These are phyloP conservation scores for Pythium dissimile DNA, from an alignment of 352 stramenopile species.

Conservation along the genomic window DNA sequence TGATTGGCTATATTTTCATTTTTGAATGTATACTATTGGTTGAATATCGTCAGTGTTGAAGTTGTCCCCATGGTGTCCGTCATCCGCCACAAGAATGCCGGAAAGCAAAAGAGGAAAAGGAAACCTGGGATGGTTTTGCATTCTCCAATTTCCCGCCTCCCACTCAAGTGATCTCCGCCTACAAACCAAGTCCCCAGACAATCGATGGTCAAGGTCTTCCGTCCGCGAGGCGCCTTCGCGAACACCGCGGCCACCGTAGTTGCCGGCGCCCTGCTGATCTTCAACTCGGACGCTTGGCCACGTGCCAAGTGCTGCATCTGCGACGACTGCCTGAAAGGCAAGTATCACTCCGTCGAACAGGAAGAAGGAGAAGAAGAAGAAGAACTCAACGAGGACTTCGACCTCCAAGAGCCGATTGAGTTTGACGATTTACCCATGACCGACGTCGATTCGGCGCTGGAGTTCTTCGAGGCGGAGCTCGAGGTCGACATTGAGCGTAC, in stretches of 20 bases:
- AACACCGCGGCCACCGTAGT: slow-evolving; percentile 5
- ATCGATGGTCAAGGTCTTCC: slow-evolving; percentile 22
- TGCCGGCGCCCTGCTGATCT: neutral
- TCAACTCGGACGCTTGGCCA: neutral
- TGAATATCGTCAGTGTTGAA: slow-evolving; percentile 8
- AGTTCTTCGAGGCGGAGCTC: neutral
- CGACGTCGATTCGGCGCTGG: neutral
- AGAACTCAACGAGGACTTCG: too few species aligned
- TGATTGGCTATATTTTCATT: slow-evolving; percentile 11
- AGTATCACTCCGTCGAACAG: too few species aligned
- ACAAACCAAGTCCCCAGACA: neutral
- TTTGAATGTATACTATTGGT: neutral
- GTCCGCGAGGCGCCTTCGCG: neutral
- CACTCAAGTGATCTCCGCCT: neutral
- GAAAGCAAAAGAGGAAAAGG: neutral
- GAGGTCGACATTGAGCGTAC: neutral
- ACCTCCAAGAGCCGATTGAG: too few species aligned
- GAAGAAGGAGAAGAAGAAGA: too few species aligned
- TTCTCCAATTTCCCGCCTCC: neutral
- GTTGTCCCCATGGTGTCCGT: neutral
- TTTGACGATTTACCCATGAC: too few species aligned
- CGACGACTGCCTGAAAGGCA: too few species aligned
- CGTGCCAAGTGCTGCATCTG: too few species aligned
- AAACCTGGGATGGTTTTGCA: neutral
- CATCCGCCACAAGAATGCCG: too few species aligned